A percentile compares a stretch with the other conserved stretches of the same genome.
These are phyloP conservation scores for Gaeumannomyces tritici DNA, from an alignment of 2,329 filamentous ascomycete genomes.

Conservation along the genomic window DNA sequence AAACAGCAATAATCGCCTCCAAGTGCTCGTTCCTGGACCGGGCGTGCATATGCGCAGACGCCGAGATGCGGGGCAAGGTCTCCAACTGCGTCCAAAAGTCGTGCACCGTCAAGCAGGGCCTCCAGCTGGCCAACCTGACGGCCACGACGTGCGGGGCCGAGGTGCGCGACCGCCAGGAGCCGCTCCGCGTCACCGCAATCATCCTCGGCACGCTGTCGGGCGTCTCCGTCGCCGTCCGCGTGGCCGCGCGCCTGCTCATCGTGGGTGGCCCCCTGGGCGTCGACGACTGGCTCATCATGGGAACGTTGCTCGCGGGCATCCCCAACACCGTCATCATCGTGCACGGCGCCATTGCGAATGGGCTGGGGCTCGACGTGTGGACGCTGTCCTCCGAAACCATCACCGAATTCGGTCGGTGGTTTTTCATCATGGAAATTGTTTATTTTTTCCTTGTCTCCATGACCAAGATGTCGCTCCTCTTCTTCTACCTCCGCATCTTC, in stretches of 20 bases:
- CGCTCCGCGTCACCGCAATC: conserved; percentile 20
- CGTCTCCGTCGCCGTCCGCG: conserved; percentile 26
- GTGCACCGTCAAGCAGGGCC: background rate
- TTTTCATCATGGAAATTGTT: conserved; percentile 29
- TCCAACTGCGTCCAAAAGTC: background rate
- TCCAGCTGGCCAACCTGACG: conserved; percentile 12
- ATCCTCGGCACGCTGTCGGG: conserved; percentile 22
- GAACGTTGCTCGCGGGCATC: conserved; percentile 15
- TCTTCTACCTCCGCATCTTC: conserved; percentile 48
- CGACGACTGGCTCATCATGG: conserved; percentile 25
- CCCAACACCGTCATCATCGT: conserved; percentile 21
- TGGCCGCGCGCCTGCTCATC: conserved; percentile 18
- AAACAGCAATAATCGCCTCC: background rate
- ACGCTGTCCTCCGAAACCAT: conserved; percentile 30
- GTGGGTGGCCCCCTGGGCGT: conserved; percentile 14
- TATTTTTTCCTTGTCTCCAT: conserved; percentile 37
- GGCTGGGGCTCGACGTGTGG: conserved; percentile 42
- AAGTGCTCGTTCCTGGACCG: background rate
- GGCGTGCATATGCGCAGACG: conserved; percentile 1
- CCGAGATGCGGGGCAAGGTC: background rate
- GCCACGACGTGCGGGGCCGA: conserved; percentile 15
- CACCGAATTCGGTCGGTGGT: conserved; percentile 29
- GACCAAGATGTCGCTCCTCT: conserved; percentile 40
- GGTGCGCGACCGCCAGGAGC: conserved; percentile 18
- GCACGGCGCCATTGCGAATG: conserved; percentile 23